These are phyloP conservation scores for Vitis rupestris DNA, from an alignment of 164 flowering plant genomes.

Conservation along the genomic window DNA sequence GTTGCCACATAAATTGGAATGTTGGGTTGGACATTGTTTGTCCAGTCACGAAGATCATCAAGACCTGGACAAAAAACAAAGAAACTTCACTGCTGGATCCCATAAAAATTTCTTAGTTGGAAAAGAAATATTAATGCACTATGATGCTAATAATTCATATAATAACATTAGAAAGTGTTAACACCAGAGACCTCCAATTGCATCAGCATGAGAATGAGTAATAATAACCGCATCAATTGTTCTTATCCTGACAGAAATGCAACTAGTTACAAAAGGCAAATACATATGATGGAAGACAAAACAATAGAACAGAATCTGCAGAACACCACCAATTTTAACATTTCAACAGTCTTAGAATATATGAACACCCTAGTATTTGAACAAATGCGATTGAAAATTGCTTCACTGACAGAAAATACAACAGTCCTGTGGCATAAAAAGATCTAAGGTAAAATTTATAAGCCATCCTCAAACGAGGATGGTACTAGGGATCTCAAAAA, in stretches of 20 bases:
- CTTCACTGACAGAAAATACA: too few relatives aligned
- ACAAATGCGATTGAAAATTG: neutral
- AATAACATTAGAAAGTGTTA: conserved; percentile 25
- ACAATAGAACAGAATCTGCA: conserved; percentile 7
- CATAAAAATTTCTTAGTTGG: neutral
- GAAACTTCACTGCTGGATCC: conserved; percentile 7
- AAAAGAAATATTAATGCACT: conserved; percentile 5
- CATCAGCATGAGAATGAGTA: conserved; percentile 99
- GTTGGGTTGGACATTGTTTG: conserved; percentile 86
- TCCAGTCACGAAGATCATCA: conserved; percentile 99
- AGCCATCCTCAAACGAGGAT: neutral
- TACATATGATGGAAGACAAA: conserved; percentile 4
- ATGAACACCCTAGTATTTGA: neutral
- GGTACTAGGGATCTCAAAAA: too few relatives aligned
- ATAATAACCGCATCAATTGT: conserved; percentile 92
- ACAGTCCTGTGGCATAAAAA: neutral
- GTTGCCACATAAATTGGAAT: conserved; percentile 82
- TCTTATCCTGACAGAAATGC: conserved; percentile 88
- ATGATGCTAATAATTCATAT: conserved; percentile 2
- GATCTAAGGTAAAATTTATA: neutral
- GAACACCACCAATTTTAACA: neutral
- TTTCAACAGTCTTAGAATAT: neutral
- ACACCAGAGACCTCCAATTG: conserved; percentile 87
- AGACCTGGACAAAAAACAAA: conserved; percentile 53
- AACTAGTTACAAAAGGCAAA: conserved; percentile 39